Evolutionary conservation across 1,139 yeast genomes (phyloP).

Genomic region (Candida dubliniensis): DNA sequence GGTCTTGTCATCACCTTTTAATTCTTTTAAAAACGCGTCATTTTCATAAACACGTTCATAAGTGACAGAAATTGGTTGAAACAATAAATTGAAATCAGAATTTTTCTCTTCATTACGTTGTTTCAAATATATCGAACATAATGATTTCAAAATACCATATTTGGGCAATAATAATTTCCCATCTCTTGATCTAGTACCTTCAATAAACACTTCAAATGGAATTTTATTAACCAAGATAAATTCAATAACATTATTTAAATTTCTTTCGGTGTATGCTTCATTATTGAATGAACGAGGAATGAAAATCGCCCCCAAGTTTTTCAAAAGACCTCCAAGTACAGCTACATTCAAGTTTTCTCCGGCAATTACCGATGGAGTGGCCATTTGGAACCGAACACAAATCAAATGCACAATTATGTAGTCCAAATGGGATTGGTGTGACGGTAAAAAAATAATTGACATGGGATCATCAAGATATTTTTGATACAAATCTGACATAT

Average conservation of each 20-base stretch:
- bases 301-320: slow-evolving; percentile 48
- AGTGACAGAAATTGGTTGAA: slow-evolving; percentile 61
- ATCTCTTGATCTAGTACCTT: slow-evolving; percentile 67
- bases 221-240: slow-evolving; percentile 51
- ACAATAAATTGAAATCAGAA: slow-evolving; percentile 39
- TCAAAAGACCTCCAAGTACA: slow-evolving; percentile 50
- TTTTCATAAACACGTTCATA: slow-evolving; percentile 70
- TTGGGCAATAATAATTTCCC: slow-evolving; percentile 66
- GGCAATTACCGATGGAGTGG: slow-evolving; percentile 63
- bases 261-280: slow-evolving; percentile 57
- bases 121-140: slow-evolving; percentile 46
- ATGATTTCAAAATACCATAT: slow-evolving; percentile 59
- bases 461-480: slow-evolving; percentile 41
- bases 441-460: slow-evolving; percentile 45
- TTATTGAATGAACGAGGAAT: slow-evolving; percentile 47
- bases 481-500: slow-evolving; percentile 31
- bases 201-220: slow-evolving; percentile 63
- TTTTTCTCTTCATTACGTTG: slow-evolving; percentile 46
- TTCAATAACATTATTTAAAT: slow-evolving; percentile 56
- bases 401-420: slow-evolving; percentile 62
- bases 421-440: slow-evolving; percentile 68
- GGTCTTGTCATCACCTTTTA: slow-evolving; percentile 59
- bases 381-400: slow-evolving; percentile 55
- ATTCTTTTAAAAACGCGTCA: slow-evolving; percentile 60
- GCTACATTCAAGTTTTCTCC: slow-evolving; percentile 71